A percentile compares a stretch with the other conserved stretches of the same genome.
Evolutionary conservation across 2,329 filamentous ascomycete genomes (phyloP).

Genomic region (Colletotrichum gigasporum): DNA sequence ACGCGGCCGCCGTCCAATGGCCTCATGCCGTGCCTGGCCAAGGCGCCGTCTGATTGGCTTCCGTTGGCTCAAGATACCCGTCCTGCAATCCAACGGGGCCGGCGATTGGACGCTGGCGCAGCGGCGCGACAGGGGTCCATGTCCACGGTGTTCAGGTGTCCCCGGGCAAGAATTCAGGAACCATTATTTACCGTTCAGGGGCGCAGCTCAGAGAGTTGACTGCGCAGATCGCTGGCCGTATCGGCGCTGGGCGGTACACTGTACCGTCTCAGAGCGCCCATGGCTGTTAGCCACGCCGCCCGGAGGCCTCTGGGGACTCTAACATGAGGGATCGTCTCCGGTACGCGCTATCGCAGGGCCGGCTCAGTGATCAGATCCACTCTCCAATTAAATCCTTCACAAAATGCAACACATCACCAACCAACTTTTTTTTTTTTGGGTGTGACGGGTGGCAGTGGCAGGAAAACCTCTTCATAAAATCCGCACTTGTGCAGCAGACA

Average conservation of each 20-base stretch:
- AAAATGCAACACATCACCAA: slow-evolving; percentile 26
- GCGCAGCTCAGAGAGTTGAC: slow-evolving; percentile 28
- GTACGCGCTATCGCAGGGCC: slow-evolving; percentile 14
- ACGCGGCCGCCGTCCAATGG: slow-evolving; percentile 21
- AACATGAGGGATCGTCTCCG: not conserved
- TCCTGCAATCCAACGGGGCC: not conserved
- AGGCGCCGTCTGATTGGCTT: not conserved
- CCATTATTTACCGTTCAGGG: slow-evolving; percentile 29
- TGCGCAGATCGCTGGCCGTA: slow-evolving; percentile 15
- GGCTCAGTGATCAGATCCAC: slow-evolving; percentile 23
- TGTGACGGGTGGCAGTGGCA: too few relatives aligned
- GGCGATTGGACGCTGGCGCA: slow-evolving; percentile 16
- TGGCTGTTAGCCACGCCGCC: not conserved
- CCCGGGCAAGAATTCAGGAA: slow-evolving; percentile 21
- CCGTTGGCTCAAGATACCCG: not conserved
- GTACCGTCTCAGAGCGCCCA: not conserved
- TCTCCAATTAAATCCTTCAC: slow-evolving; percentile 28
- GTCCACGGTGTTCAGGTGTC: slow-evolving; percentile 5
- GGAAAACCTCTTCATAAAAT: slow-evolving; percentile 22
- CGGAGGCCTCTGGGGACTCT: not conserved
- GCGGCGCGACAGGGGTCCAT: not conserved
- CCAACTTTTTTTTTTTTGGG: not conserved
- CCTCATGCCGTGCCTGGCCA: slow-evolving; percentile 19
- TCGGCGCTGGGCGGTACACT: not conserved
- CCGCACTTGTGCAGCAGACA: not conserved